Evolutionary conservation across 2,329 filamentous ascomycete genomes (phyloP).

Genomic region (Colletotrichum sp.): DNA sequence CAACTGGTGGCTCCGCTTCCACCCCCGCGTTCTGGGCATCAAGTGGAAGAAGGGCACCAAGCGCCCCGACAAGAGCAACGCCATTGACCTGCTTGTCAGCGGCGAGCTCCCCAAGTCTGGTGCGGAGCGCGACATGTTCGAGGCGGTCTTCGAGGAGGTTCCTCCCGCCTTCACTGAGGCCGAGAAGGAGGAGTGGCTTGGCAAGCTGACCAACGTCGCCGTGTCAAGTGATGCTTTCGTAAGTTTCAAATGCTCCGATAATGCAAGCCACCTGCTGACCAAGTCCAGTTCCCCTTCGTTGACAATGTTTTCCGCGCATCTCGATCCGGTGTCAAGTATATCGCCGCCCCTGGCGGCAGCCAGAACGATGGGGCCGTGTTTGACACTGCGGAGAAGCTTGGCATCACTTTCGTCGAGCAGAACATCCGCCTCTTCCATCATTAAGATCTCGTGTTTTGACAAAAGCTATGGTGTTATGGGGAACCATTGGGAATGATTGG

Average conservation of each 20-base stretch:
- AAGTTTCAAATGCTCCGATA: constrained; percentile 45
- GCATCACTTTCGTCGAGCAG: constrained; percentile 96
- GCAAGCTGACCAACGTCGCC: constrained; percentile 80
- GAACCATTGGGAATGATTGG: constrained; percentile 3
- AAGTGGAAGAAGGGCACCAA: constrained; percentile 99
- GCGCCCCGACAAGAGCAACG: constrained; percentile 96
- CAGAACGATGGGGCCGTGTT: constrained; percentile 85
- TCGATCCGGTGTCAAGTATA: constrained; percentile 91
- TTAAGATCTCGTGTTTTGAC: constrained; percentile 48
- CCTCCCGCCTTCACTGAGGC: constrained; percentile 81
- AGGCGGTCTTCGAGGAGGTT: constrained; percentile 88
- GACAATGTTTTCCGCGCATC: constrained; percentile 96
- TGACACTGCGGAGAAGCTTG: constrained; percentile 88
- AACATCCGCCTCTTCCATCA: constrained; percentile 94
- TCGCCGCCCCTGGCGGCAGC: constrained; percentile 90
- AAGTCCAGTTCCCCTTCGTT: constrained; percentile 86
- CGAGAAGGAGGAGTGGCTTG: constrained; percentile 86
- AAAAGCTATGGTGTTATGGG: constrained; percentile 10
- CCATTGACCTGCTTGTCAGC: constrained; percentile 92
- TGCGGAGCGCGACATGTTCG: constrained; percentile 84
- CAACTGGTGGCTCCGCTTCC: constrained; percentile 99
- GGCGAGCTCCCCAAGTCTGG: constrained; percentile 86
- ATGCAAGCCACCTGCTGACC: constrained; percentile 27
- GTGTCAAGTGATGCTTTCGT: constrained; percentile 96
- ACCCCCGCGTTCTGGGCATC: constrained; percentile 84